These are phyloP conservation scores for Elsinoe arachidis DNA, from an alignment of 2,329 filamentous ascomycete species.

Conservation along the genomic window DNA sequence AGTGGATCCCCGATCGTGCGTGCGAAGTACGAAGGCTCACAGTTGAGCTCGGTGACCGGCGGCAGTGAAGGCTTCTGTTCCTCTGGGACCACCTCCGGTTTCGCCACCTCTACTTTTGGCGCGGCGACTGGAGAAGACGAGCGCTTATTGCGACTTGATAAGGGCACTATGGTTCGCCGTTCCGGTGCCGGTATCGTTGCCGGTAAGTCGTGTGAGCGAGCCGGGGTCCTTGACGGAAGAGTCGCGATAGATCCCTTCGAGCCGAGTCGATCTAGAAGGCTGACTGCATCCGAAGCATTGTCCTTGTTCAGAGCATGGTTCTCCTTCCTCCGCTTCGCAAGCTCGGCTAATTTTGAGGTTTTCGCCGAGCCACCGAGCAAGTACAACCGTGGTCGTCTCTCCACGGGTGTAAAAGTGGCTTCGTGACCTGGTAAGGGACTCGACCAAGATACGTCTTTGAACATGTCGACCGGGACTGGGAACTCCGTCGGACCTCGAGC, in stretches of 20 bases:
- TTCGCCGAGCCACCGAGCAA: conserved; percentile 74
- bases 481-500: conserved; percentile 15
- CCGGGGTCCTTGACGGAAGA: background rate
- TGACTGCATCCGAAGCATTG: conserved; percentile 35
- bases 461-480: conserved; percentile 49
- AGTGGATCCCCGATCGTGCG: conserved; percentile 12
- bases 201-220: background rate
- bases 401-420: conserved; percentile 51
- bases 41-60: conserved; percentile 9
- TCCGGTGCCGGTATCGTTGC: background rate
- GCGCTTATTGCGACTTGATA: conserved; percentile 14
- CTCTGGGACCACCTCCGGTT: background rate
- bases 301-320: conserved; percentile 44
- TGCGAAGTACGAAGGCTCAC: conserved; percentile 15
- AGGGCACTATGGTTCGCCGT: background rate
- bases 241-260: conserved; percentile 19
- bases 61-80: background rate
- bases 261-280: conserved; percentile 37
- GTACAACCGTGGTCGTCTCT: conserved; percentile 50
- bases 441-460: conserved; percentile 79
- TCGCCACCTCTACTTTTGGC: background rate
- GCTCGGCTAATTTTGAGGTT: conserved; percentile 80
- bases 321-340: conserved; percentile 79
- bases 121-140: background rate
- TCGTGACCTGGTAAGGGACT: conserved; percentile 58